These are phyloP conservation scores for Cytospora piceicola DNA, from an alignment of 2,329 filamentous ascomycete species.

Conservation along the genomic window DNA sequence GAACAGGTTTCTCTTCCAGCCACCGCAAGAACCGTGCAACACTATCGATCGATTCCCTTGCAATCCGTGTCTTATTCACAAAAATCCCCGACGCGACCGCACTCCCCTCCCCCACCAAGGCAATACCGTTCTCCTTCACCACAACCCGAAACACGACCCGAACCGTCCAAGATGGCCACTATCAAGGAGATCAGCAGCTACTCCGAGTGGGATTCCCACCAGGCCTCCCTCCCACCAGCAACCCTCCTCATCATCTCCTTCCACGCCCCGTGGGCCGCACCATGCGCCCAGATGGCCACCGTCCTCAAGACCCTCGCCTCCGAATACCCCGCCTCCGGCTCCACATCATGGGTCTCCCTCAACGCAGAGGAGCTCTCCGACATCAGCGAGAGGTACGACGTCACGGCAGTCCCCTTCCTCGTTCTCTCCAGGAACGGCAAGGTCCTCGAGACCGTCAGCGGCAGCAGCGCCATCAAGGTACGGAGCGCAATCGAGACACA, in stretches of 20 bases:
- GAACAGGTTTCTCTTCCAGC: background rate
- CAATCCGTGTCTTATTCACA: background rate
- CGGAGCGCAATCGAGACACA: slow-evolving; percentile 84
- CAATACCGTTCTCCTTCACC: background rate
- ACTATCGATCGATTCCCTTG: background rate
- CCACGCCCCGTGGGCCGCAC: slow-evolving; percentile 94
- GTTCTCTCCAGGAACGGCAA: slow-evolving; percentile 77
- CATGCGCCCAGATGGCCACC: slow-evolving; percentile 90
- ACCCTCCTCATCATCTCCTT: slow-evolving; percentile 88
- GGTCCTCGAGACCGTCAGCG: slow-evolving; percentile 83
- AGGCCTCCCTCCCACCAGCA: slow-evolving; percentile 67
- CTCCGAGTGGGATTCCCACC: slow-evolving; percentile 71
- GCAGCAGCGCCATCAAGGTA: slow-evolving; percentile 86
- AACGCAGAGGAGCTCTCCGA: slow-evolving; percentile 95
- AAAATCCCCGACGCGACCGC: background rate
- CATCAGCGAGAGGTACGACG: slow-evolving; percentile 88
- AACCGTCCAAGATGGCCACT: slow-evolving; percentile 62
- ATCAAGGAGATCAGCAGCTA: slow-evolving; percentile 78
- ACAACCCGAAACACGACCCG: background rate
- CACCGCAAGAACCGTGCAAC: background rate
- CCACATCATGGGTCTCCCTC: slow-evolving; percentile 83
- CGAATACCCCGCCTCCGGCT: slow-evolving; percentile 73
- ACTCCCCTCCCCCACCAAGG: background rate
- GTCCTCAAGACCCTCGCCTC: slow-evolving; percentile 84
- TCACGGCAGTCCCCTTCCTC: slow-evolving; percentile 91